Evolutionary conservation across 345 rosid genomes (phyloP), one percentile per base, ranked within the genome.

Genomic region (Cardiospermum halicacabum): DNA sequence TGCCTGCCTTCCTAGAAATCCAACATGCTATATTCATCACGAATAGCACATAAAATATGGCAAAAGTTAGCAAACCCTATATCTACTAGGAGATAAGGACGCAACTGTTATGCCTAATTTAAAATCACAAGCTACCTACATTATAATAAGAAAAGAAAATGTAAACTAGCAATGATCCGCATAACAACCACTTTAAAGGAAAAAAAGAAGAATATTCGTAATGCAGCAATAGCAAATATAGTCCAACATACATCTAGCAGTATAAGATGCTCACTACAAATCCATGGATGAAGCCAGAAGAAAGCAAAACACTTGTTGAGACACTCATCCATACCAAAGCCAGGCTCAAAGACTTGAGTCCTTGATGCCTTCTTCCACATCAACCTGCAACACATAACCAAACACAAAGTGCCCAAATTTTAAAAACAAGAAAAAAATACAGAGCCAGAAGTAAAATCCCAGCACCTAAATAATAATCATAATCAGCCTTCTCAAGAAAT

Each of bases 341-440:
- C 64, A 77, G 69, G 78, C 85, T 75, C 72, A 77, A 61, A 71
- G 75, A 70, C 66, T 70, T 45, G 65, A 78, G 74, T 76, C 72
- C 75, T 76, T 43, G 49, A 47, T 47, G 69, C 62, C 69, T 73
- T 32, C 43, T 80, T 76, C 73, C 73, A 78, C 50, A 78, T 54
- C 68, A 43, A 79, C 94, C 94, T 87, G 90, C 88, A 85, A 76
- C 74, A 73, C 76, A 78, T 75, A 60, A 70, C 81, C 67, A 73
- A 78, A 73, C 72, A 78, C 56, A 77, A 73, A 71, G 71, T 53
- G 78, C 73, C 64, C 73, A 66, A 43, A 71, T 70, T 82, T 72
- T 82, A 70, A 69, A 74, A 74, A 66, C 65, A 77, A 79, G 72
- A 72, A 69, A 45, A 56, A 77, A n/a, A n/a, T n/a, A n/a, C n/a